Percentiles rank a stretch among this genome's conserved stretches.
phyloP scores from a whole-genome alignment of 2,329 filamentous ascomycete genomes.

The Davidsoniella neocaledoniae region DNA sequence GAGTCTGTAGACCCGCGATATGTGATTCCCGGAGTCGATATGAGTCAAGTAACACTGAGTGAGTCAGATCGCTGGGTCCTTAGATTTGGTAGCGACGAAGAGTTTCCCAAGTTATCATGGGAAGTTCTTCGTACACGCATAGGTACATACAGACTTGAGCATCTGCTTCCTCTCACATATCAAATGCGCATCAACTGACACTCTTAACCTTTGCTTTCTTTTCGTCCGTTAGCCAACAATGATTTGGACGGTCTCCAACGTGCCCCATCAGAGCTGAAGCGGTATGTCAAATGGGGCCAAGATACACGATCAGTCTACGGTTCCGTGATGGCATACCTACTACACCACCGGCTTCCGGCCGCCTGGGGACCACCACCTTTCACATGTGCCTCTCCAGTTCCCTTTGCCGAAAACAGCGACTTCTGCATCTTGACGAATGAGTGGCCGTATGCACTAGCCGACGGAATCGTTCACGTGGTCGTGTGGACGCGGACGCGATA shows the following conservation, averaged over 20 bases:
- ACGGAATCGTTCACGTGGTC: constrained; percentile 61
- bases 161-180: background rate
- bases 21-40: constrained; percentile 12
- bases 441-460: constrained; percentile 73
- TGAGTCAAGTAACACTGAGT: constrained; percentile 8
- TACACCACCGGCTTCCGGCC: constrained; percentile 50
- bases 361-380: constrained; percentile 49
- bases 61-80: constrained; percentile 12
- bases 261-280: constrained; percentile 61
- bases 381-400: constrained; percentile 29
- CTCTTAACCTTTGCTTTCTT: background rate
- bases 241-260: constrained; percentile 61
- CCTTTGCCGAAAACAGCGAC: constrained; percentile 38
- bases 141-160: constrained; percentile 1
- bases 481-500: constrained; percentile 79
- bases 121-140: constrained; percentile 5
- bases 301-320: constrained; percentile 57
- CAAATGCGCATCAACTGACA: background rate
- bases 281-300: constrained; percentile 63
- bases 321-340: constrained; percentile 62
- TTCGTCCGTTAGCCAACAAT: constrained; percentile 27
- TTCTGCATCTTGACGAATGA: constrained; percentile 69
- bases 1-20: constrained; percentile 7
- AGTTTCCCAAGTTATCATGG: constrained; percentile 9
- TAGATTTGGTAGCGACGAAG: constrained; percentile 6